Evolutionary conservation across 2,329 filamentous ascomycete species (phyloP).

Genomic region (Elsinoe fawcettii): DNA sequence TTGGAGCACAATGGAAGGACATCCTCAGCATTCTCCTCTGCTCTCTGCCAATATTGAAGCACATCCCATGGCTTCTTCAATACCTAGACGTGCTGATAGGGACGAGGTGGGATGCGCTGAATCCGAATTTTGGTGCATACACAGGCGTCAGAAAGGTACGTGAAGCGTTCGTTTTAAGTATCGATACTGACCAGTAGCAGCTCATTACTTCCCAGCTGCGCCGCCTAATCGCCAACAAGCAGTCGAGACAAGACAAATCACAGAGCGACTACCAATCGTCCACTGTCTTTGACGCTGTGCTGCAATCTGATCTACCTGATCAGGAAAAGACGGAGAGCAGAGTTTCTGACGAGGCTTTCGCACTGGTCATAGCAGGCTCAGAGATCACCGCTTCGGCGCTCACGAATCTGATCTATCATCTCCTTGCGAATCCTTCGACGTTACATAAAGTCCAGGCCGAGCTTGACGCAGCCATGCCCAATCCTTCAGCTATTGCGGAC

Average conservation of each 20-base stretch:
- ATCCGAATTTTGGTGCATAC: neutral
- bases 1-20: neutral
- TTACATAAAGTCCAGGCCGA: neutral
- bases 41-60: neutral
- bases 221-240: neutral
- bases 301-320: slow-evolving; percentile 1
- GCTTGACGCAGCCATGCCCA: slow-evolving; percentile 34
- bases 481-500: slow-evolving; percentile 28
- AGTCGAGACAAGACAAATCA: neutral
- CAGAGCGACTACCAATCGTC: neutral
- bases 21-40: neutral
- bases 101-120: neutral
- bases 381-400: slow-evolving; percentile 12
- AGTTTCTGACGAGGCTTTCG: slow-evolving; percentile 1
- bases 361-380: neutral
- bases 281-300: neutral
- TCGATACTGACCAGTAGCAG: neutral
- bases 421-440: neutral
- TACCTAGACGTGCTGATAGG: neutral
- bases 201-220: neutral
- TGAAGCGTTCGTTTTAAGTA: neutral
- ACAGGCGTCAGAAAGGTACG: slow-evolving; percentile 2
- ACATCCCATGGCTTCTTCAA: neutral
- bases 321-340: neutral
- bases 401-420: slow-evolving; percentile 4